Evolutionary conservation across 2,329 filamentous ascomycete genomes (phyloP), one percentile per base, ranked within the genome.

Genomic region (Boeremia exigua): DNA sequence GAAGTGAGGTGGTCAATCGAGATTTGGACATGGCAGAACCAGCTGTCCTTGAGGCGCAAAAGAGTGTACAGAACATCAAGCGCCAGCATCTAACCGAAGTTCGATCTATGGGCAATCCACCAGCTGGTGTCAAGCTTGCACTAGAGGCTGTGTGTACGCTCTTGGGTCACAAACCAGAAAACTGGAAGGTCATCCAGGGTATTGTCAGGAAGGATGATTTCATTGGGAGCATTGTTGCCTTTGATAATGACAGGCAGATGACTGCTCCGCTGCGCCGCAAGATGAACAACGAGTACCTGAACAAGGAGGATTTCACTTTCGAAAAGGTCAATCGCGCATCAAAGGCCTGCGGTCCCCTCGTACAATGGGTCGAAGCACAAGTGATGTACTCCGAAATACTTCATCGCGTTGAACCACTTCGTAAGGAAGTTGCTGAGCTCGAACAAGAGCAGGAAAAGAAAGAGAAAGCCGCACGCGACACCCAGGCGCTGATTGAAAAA

Each of bases 51-150:
- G 92, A 96, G 76, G 95, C 95, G 44, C 91, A 95, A 80, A 91
- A 92, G 75, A 97, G 93, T 78, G 96, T 99, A 76, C 95, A 91
- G 80, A 97, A 96, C 81, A 99, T 99, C 81, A 99, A 98, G 82
- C 88, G 90, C 72, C 92, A 96, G 74, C 95, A 99, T 76, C 83
- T 99, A 62, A 97, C 93, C 11, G 95, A 99, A 86, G 94, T 99
- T 46, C 88, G 95, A 72, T 96, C 94, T 62, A 98, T 99, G 95
- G 87, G 88, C 63, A 96, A 92, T 68, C 95, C 95, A 6, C 95
- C 95, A 8, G 83, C 87, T 65, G 92, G 92, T 81, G 96, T 99
- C 66, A 89, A 92, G 71, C 86, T 98, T 66, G 92, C 95, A 2
- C 83, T 99, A 54, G 94, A 98, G 73, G 91, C 95, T n/a, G 96